Base-by-base conservation (phyloP, 352 stramenopile genomes). In the Pythium pyrilobum region DNA sequence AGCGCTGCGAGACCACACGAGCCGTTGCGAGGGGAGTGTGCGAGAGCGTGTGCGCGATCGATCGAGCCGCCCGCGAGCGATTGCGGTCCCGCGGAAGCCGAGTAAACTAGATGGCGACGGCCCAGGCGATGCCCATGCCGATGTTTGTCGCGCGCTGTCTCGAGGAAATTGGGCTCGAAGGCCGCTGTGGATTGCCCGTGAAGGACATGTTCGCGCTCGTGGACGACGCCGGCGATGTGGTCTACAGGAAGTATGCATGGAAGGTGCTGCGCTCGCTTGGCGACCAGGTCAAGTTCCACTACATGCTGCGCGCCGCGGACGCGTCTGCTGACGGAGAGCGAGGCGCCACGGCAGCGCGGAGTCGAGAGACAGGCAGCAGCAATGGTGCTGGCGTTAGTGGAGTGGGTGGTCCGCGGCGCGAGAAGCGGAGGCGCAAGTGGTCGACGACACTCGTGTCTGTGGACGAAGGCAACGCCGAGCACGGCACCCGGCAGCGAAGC, bases 111-210 rank as follows among this genome's bases (percentile, higher is more conserved):
- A 60, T 60, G 51, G 37, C 50, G 54, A 23, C 60, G 54, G 47
- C 54, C 25, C 65, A 69, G 20, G 10, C 50, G 32, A 55, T 66
- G 44, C 43, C 75, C 41, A 87, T 92, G 77, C 71, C 74, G 41
- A 62, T 74, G 56, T 89, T 90, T 45, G 59, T 90, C 47, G 79
- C 81, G 56, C 72, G 77, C 38, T 92, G 79, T 48, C 64, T 92
- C 39, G 83, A 94, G 58, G 81, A 89, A 42, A 85, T 90, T 42
- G 79, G 76, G 1, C 76, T 94, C 31, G 79, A 90, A 49, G 83
- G 83, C 11, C 77, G 81, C 34, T 89, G 77, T 24, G 83, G 83
- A 0, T 57, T 94, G 44, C 67, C 74, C 8, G 41, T 94, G 24
- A 59, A 69, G 29, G 71, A 75, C 25, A 59, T 92, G 40, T 89